phyloP scores from a whole-genome alignment of 2,329 filamentous ascomycete species.

The Colletotrichum euphorbiae region DNA sequence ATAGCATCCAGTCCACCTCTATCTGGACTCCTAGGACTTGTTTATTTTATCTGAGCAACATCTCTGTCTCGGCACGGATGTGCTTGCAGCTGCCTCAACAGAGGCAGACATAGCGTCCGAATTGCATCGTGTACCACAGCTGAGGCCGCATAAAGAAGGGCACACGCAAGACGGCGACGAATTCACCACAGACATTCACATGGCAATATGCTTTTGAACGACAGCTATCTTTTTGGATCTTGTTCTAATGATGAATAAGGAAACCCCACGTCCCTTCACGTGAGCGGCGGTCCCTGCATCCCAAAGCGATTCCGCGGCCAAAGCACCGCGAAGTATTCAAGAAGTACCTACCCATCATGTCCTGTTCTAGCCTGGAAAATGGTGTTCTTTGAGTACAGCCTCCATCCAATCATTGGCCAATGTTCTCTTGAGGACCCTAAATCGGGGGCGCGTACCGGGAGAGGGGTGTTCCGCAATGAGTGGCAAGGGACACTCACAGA shows the following conservation, averaged over 20 bases:
- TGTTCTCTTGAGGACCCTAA: background rate
- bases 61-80: too few species aligned
- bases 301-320: background rate
- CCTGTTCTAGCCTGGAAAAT: too few species aligned
- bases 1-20: too few species aligned
- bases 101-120: background rate
- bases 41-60: too few species aligned
- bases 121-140: background rate
- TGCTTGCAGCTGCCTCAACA: slow-evolving; percentile 2
- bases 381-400: background rate
- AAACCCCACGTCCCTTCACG: slow-evolving; percentile 14
- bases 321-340: background rate
- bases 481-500: background rate
- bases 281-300: slow-evolving; percentile 3
- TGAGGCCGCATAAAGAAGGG: background rate
- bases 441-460: background rate
- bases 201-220: too few species aligned
- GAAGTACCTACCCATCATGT: too few species aligned
- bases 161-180: background rate
- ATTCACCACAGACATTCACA: too few species aligned
- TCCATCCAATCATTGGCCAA: background rate
- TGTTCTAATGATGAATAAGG: background rate
- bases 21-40: too few species aligned
- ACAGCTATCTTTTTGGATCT: too few species aligned
- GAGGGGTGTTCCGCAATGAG: background rate